These are phyloP conservation scores for Cladosporium sp. DNA, from an alignment of 2,329 filamentous ascomycete genomes.

Conservation along the genomic window DNA sequence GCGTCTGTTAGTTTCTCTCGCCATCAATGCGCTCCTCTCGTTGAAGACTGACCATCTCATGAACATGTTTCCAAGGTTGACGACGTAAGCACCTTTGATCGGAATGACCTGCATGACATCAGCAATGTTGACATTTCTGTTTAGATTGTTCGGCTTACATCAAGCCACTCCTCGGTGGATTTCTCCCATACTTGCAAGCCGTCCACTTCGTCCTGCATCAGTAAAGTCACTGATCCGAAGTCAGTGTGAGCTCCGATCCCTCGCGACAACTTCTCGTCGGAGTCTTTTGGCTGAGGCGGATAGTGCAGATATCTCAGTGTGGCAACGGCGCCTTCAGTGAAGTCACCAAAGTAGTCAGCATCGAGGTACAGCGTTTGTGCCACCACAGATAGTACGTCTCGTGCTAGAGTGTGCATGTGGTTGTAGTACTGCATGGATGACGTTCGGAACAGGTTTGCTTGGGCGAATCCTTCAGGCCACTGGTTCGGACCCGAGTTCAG, in stretches of 20 bases:
- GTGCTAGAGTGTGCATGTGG: constrained; percentile 43
- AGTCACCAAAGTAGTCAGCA: constrained; percentile 42
- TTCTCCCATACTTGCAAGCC: constrained; percentile 43
- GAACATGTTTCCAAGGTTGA: constrained; percentile 25
- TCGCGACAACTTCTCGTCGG: constrained; percentile 39
- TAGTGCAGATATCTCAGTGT: constrained; percentile 44
- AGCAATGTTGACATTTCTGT: not conserved
- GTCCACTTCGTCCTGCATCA: constrained; percentile 45
- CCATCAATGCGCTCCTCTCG: not conserved
- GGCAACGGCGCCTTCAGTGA: constrained; percentile 42
- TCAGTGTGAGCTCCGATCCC: constrained; percentile 42
- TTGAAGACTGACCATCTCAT: constrained; percentile 12
- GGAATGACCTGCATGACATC: constrained; percentile 21
- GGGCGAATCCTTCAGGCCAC: constrained; percentile 23
- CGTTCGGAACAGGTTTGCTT: constrained; percentile 39
- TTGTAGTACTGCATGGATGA: constrained; percentile 47
- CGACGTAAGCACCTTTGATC: constrained; percentile 31
- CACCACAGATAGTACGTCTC: constrained; percentile 45
- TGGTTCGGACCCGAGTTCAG: constrained; percentile 22
- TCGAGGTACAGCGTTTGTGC: constrained; percentile 45
- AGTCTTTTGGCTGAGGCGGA: constrained; percentile 30
- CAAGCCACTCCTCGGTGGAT: constrained; percentile 34
- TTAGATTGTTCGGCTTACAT: constrained; percentile 28
- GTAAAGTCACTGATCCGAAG: constrained; percentile 27
- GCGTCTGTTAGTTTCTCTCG: not conserved